Conservation (phyloP, 1,284 basidiomycete species). For the Singerocomus inundabilis region DNA sequence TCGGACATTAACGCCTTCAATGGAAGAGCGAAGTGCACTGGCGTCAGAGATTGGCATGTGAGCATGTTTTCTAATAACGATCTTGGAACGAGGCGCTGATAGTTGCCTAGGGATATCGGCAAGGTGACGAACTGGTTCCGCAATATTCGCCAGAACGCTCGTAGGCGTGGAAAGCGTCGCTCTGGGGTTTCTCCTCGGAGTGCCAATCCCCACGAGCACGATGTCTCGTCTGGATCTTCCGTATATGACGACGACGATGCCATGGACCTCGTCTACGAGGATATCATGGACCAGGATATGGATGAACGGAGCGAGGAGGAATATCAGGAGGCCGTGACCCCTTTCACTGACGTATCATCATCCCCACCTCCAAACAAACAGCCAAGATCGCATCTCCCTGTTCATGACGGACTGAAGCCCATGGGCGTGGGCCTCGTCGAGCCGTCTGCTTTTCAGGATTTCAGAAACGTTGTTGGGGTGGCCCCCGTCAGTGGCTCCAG, state of each 20-base stretch:
- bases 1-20: slow-evolving; percentile 70
- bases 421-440: slow-evolving; percentile 32
- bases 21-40: slow-evolving; percentile 70
- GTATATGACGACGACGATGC: slow-evolving; percentile 41
- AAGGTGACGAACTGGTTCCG: slow-evolving; percentile 88
- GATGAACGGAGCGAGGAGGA: slow-evolving; percentile 64
- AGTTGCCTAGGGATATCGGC: slow-evolving; percentile 60
- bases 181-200: slow-evolving; percentile 43
- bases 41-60: slow-evolving; percentile 73
- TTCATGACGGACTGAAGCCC: slow-evolving; percentile 23
- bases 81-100: slow-evolving; percentile 8
- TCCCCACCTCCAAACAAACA: slow-evolving; percentile 40
- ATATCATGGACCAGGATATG: slow-evolving; percentile 39
- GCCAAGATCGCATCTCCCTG: slow-evolving; percentile 24
- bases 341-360: slow-evolving; percentile 59
- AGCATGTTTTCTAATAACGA: slow-evolving; percentile 24
- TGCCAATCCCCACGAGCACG: slow-evolving; percentile 44
- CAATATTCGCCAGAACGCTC: slow-evolving; percentile 70
- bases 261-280: slow-evolving; percentile 41
- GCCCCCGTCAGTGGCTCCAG: slow-evolving; percentile 18
- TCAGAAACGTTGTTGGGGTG: slow-evolving; percentile 29
- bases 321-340: slow-evolving; percentile 68
- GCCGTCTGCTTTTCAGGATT: slow-evolving; percentile 28
- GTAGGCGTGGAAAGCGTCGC: slow-evolving; percentile 58
- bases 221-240: slow-evolving; percentile 50